These are phyloP conservation scores for Dysphania ambrosioides DNA, from an alignment of 148 eudicot species.

Conservation along the genomic window DNA sequence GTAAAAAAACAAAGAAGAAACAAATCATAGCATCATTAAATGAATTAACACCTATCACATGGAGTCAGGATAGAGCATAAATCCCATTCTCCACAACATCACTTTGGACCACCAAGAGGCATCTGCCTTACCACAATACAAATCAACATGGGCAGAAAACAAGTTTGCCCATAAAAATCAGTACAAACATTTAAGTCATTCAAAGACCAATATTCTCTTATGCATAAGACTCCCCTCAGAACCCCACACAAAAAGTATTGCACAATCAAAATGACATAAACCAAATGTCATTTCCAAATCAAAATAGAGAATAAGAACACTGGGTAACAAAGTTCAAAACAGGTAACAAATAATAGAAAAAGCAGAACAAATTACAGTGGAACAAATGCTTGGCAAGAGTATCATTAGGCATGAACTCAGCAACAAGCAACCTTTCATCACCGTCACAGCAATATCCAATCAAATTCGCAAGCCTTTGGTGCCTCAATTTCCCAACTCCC, in stretches of 20 bases:
- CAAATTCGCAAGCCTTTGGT: slow-evolving; percentile 73
- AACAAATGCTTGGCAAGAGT: slow-evolving; percentile 94
- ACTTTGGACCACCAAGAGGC: slow-evolving; percentile 31
- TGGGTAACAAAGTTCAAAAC: not conserved
- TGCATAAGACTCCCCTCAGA: slow-evolving; percentile 12
- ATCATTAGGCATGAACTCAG: slow-evolving; percentile 93
- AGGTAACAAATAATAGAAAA: not conserved
- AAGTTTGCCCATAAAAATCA: slow-evolving; percentile 30
- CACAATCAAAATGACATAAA: slow-evolving; percentile 20
- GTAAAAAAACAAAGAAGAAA: slow-evolving; percentile 19
- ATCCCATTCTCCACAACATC: slow-evolving; percentile 18
- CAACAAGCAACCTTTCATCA: slow-evolving; percentile 90
- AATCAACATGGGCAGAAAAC: slow-evolving; percentile 26
- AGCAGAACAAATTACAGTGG: slow-evolving; percentile 57
- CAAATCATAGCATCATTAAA: slow-evolving; percentile 24
- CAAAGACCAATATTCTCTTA: slow-evolving; percentile 21
- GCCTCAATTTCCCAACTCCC: slow-evolving; percentile 82
- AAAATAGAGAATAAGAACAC: not conserved
- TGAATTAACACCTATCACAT: slow-evolving; percentile 20
- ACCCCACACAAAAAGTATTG: slow-evolving; percentile 10
- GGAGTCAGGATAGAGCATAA: too few species aligned
- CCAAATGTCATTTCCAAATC: not conserved
- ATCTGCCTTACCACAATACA: slow-evolving; percentile 24
- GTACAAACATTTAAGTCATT: slow-evolving; percentile 27
- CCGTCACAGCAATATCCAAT: slow-evolving; percentile 93